Evolutionary conservation across 208 protist species (phyloP).

Genomic region (Trypanosoma lewisi): DNA sequence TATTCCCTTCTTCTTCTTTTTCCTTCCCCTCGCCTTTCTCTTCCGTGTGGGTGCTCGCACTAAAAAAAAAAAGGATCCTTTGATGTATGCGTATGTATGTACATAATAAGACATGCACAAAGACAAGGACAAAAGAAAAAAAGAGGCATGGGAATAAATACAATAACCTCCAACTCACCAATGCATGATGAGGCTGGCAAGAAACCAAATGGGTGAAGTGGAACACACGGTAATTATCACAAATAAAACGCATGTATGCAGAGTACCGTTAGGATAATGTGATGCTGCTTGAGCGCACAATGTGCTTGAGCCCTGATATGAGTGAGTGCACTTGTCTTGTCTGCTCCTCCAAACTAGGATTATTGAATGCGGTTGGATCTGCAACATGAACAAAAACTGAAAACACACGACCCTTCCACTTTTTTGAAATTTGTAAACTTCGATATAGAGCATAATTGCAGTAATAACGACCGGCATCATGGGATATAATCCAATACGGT

Average conservation of each 20-base stretch:
- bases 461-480: conserved; percentile 62
- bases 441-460: conserved; percentile 75
- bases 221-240: no score
- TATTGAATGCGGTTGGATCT: conserved; percentile 24
- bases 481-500: conserved; percentile 49
- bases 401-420: conserved; percentile 33
- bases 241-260: no score
- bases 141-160: neutral
- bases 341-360: conserved; percentile 20
- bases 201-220: no score
- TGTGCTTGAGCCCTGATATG: conserved; percentile 11
- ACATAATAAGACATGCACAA: conserved; percentile 6
- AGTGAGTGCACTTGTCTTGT: conserved; percentile 14
- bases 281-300: conserved; percentile 3
- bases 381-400: conserved; percentile 58
- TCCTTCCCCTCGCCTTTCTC: neutral
- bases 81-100: conserved; percentile 1
- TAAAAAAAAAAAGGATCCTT: neutral
- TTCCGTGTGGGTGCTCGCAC: neutral
- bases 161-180: no score
- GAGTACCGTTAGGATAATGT: neutral
- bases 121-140: conserved; percentile 22
- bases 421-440: conserved; percentile 45
- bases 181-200: no score
- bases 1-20: conserved; percentile 1